Evolutionary conservation across 2,329 filamentous ascomycete genomes (phyloP).

Genomic region (Colletotrichum limetticola): DNA sequence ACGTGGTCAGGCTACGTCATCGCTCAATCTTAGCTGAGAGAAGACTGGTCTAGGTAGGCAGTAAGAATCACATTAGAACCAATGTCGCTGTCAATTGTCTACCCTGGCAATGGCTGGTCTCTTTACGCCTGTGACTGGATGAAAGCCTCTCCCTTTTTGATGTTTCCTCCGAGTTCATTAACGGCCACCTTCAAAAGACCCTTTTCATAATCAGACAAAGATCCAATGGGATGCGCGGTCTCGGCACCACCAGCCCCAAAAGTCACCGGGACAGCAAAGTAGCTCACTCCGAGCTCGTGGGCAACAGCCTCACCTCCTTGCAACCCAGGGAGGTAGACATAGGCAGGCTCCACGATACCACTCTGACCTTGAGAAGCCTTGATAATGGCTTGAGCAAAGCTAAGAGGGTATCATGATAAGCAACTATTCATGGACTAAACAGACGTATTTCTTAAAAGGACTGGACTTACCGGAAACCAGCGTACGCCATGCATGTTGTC

Average conservation of each 20-base stretch:
- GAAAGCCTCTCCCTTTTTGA: slow-evolving; percentile 14
- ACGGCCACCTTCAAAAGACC: background rate
- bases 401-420: background rate
- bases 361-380: slow-evolving; percentile 78
- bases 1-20: background rate
- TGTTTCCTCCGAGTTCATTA: background rate
- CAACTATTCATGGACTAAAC: background rate
- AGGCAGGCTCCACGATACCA: slow-evolving; percentile 69
- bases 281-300: slow-evolving; percentile 73
- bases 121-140: background rate
- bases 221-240: background rate
- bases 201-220: background rate
- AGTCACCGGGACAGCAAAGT: slow-evolving; percentile 28
- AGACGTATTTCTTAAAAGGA: background rate
- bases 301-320: slow-evolving; percentile 70
- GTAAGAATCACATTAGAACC: too few species aligned
- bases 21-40: background rate
- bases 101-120: accelerated
- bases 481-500: slow-evolving; percentile 82
- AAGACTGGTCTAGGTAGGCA: background rate
- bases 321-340: slow-evolving; percentile 77
- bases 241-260: background rate
- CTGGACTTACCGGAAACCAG: slow-evolving; percentile 56
- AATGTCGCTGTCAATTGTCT: background rate
- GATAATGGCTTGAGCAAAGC: slow-evolving; percentile 73